Percentiles rank a stretch among this genome's conserved stretches.
Evolutionary conservation across 345 rosid species (phyloP).

Genomic region (Euphorbia lathyris): DNA sequence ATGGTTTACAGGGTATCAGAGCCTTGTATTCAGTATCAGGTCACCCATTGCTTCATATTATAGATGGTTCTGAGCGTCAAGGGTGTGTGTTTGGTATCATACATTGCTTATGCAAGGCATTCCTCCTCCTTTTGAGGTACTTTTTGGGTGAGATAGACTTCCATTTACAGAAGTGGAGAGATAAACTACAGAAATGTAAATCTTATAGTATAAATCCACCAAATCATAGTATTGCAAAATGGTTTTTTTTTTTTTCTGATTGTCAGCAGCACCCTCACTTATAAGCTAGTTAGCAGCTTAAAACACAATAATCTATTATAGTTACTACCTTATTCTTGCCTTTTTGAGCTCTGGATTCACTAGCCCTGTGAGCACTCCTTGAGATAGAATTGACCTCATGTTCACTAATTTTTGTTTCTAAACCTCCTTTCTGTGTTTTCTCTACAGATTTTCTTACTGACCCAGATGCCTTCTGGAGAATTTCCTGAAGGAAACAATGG

Average conservation of each 20-base stretch:
- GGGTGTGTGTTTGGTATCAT: too few species aligned
- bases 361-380: slow-evolving; percentile 24
- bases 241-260: neutral
- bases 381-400: slow-evolving; percentile 35
- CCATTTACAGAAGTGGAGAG: too few species aligned
- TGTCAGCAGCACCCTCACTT: neutral
- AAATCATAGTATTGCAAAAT: neutral
- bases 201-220: neutral
- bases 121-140: too few species aligned
- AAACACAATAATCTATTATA: neutral
- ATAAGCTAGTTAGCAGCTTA: neutral
- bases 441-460: slow-evolving; percentile 46
- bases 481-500: slow-evolving; percentile 38
- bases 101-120: too few species aligned
- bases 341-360: slow-evolving; percentile 39
- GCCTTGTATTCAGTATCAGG: too few species aligned
- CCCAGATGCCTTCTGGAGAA: slow-evolving; percentile 60
- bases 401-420: slow-evolving; percentile 36
- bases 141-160: too few species aligned
- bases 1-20: too few species aligned
- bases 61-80: too few species aligned
- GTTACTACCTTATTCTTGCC: slow-evolving; percentile 42
- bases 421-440: slow-evolving; percentile 38
- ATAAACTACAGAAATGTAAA: neutral
- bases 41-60: too few species aligned